Percentiles rank a stretch among this genome's conserved stretches.
phyloP scores from a whole-genome alignment of 1,139 yeast genomes.

The Hyphopichia khmerensis region DNA sequence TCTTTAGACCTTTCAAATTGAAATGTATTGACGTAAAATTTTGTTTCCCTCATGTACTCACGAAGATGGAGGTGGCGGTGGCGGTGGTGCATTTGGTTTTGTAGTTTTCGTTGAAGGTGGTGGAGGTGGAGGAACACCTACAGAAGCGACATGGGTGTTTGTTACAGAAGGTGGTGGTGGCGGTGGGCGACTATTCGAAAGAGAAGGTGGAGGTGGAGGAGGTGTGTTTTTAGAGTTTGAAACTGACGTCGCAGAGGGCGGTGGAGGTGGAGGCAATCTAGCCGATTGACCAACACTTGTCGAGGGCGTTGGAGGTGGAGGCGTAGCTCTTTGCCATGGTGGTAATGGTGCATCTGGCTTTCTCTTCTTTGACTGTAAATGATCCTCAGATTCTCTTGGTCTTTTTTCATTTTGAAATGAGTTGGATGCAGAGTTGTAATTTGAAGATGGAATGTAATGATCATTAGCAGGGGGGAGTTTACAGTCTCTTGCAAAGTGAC shows the following conservation, averaged over 20 bases:
- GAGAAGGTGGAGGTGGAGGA: constrained; percentile 6
- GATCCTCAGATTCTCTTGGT: constrained; percentile 6
- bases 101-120: constrained; percentile 11
- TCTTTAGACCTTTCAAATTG: too few relatives aligned
- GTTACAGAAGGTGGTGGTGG: background rate
- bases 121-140: constrained; percentile 5
- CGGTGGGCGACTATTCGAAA: background rate
- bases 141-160: too few relatives aligned
- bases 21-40: too few relatives aligned
- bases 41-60: background rate
- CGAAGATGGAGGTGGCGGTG: constrained; percentile 13
- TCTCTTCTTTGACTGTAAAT: constrained; percentile 14
- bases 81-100: constrained; percentile 15
- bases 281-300: background rate
- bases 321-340: constrained; percentile 15
- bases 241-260: background rate
- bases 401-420: constrained; percentile 1
- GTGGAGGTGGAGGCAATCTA: background rate
- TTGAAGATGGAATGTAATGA: too few relatives aligned
- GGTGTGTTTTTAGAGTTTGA: constrained; percentile 6
- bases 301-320: constrained; percentile 1
- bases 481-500: constrained; percentile 91
- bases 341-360: constrained; percentile 16
- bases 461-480: constrained; percentile 20
- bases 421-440: background rate